Conservation (phyloP, 495 filamentous ascomycete species). For the Annulohypoxylon nitens region DNA sequence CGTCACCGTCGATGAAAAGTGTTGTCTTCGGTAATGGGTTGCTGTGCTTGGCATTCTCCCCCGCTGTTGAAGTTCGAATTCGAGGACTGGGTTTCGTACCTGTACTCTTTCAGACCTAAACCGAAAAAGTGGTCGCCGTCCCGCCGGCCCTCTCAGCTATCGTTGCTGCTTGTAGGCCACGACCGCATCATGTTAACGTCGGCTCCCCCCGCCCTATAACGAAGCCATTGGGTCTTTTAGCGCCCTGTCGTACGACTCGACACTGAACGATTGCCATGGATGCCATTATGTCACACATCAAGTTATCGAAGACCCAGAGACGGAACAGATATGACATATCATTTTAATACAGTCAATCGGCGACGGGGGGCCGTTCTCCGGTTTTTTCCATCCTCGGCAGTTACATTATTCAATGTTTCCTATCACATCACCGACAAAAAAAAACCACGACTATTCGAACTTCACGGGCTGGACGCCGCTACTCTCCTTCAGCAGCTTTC, state of each 20-base stretch:
- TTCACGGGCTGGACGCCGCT: slow-evolving; percentile 33
- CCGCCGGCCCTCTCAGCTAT: slow-evolving; percentile 62
- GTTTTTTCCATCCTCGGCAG: slow-evolving; percentile 26
- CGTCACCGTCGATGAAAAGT: slow-evolving; percentile 64
- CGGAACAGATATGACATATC: slow-evolving; percentile 32
- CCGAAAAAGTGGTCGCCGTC: slow-evolving; percentile 53
- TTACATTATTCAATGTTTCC: slow-evolving; percentile 27
- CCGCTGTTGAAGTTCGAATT: slow-evolving; percentile 61
- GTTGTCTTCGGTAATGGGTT: slow-evolving; percentile 66
- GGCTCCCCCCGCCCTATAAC: slow-evolving; percentile 54
- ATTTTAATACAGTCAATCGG: slow-evolving; percentile 15
- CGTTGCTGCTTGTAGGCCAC: slow-evolving; percentile 61
- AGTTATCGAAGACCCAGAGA: slow-evolving; percentile 45
- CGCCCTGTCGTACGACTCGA: slow-evolving; percentile 32
- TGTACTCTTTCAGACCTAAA: slow-evolving; percentile 64
- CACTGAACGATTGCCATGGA: slow-evolving; percentile 34
- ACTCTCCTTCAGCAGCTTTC: slow-evolving; percentile 21
- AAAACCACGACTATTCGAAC: slow-evolving; percentile 1
- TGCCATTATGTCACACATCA: slow-evolving; percentile 33
- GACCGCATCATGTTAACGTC: slow-evolving; percentile 61
- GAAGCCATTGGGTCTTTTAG: slow-evolving; percentile 34
- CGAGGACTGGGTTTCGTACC: slow-evolving; percentile 61
- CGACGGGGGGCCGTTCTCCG: slow-evolving; percentile 7
- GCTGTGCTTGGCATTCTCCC: slow-evolving; percentile 59
- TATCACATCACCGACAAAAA: slow-evolving; percentile 26